Conservation (phyloP, 768 basidiomycete genomes). For the Termitomyces sp. region DNA sequence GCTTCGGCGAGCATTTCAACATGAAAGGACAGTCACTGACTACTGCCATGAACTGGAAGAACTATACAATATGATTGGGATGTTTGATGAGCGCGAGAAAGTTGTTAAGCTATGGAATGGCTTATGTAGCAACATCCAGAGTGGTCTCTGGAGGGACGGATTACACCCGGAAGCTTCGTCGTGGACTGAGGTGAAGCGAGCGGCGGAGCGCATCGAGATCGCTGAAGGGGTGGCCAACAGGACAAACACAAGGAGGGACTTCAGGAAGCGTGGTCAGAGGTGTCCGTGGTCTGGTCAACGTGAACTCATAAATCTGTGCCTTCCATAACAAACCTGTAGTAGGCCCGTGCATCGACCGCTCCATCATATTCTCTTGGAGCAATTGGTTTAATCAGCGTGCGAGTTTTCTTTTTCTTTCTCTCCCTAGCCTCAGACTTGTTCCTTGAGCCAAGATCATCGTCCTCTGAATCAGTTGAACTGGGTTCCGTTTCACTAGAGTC, state of each 20-base stretch:
- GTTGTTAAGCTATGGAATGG: background rate
- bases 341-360: constrained; percentile 11
- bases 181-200: constrained; percentile 2
- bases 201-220: background rate
- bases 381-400: background rate
- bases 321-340: constrained; percentile 21
- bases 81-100: constrained; percentile 6
- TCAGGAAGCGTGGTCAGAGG: background rate
- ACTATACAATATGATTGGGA: constrained; percentile 26
- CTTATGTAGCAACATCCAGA: background rate
- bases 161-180: background rate
- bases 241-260: rapidly evolving
- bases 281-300: background rate
- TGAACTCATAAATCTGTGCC: constrained; percentile 9
- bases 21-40: constrained; percentile 17
- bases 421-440: background rate
- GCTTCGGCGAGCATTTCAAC: constrained; percentile 18
- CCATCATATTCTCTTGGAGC: constrained; percentile 22
- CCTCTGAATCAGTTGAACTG: too few species aligned
- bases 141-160: background rate
- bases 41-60: constrained; percentile 9
- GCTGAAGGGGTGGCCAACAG: background rate
- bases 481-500: background rate
- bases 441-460: background rate
- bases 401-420: background rate